Evolutionary conservation across 75 land plant species (phyloP), one percentile per base, ranked within the genome.

Genomic region (Selaginella tamariscina): DNA sequence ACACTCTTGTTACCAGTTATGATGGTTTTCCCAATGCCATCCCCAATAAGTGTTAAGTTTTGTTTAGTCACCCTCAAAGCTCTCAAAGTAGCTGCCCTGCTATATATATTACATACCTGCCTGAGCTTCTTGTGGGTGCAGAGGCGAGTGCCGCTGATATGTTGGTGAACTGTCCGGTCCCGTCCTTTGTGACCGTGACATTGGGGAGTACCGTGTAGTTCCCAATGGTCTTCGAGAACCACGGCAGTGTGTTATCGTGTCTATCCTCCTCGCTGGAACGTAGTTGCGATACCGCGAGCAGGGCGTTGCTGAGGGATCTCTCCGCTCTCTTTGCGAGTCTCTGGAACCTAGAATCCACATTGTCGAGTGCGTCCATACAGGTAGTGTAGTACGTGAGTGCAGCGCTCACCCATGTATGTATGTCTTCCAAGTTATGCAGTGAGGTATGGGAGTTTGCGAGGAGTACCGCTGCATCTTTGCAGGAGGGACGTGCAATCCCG

Each of bases 11-110:
- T 59, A 9, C 62, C 62, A 23, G 62, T 59, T 2, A 59, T 59
- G n/a, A 59, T 59, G 62, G 62, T 59, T n/a, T 59, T 59, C n/a
- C 62, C 62, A 23, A 59, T 59, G 9, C 62, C 62, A 59, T 59
- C 62, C 23, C 62, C 62, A 2, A 59, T 2, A 9, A 59, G 21
- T 23, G 21, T 59, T 9, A 59, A 23, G 62, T 23, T 23, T 9
- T 2, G 62, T 5, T 8, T 5, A 26, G 8, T 59, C 27, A 8
- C 23, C 62, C 21, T 59, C 62, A n/a, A 59, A 59, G 21, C 18
- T 59, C 62, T 59, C 62, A 8, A 23, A 26, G 62, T 59, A 59
- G 2, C n/a, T 59, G 8, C 62, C 62, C 26, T 59, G 62, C 26
- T 27, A 9, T 59, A 21, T 59, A 59, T 9, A 59, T 59, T 9